These are phyloP conservation scores for Aciculosporium take DNA, from an alignment of 2,329 filamentous ascomycete genomes.

Conservation along the genomic window DNA sequence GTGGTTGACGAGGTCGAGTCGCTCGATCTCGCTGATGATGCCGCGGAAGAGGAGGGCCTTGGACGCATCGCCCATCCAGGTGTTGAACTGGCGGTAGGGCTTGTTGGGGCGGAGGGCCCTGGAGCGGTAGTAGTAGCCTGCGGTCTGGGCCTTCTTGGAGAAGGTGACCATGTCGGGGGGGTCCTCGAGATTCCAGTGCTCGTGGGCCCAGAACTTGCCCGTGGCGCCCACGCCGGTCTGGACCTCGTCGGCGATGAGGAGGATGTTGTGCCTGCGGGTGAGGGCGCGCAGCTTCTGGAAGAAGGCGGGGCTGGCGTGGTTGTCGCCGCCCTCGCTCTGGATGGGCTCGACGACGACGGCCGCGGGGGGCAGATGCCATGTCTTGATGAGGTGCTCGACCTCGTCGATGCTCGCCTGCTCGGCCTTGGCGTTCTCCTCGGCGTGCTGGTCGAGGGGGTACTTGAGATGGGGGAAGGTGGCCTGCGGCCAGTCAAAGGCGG, in stretches of 20 bases:
- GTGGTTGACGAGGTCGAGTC: constrained; percentile 61
- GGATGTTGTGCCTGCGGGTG: constrained; percentile 61
- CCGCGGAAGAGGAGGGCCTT: constrained; percentile 73
- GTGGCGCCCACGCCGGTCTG: constrained; percentile 89
- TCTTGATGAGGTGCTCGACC: constrained; percentile 67
- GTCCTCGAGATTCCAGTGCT: constrained; percentile 71
- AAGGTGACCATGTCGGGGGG: constrained; percentile 92
- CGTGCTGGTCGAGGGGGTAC: constrained; percentile 73
- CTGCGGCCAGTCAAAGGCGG: constrained; percentile 89
- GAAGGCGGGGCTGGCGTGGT: constrained; percentile 78
- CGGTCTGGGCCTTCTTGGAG: constrained; percentile 88
- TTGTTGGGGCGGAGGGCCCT: constrained; percentile 71
- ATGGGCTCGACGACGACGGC: constrained; percentile 81
- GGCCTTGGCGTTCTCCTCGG: constrained; percentile 64
- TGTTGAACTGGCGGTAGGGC: constrained; percentile 94
- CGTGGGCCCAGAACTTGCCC: constrained; percentile 91
- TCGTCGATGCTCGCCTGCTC: constrained; percentile 72
- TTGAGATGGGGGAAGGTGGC: constrained; percentile 74
- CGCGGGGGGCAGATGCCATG: constrained; percentile 64
- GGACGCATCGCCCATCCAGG: constrained; percentile 89
- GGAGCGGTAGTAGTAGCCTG: constrained; percentile 83
- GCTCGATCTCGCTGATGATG: constrained; percentile 70
- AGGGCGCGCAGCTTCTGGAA: constrained; percentile 72
- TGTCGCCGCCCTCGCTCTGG: constrained; percentile 88
- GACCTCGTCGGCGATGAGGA: constrained; percentile 87